Conservation (phyloP, 768 basidiomycete species). For the Suillus variegatus region DNA sequence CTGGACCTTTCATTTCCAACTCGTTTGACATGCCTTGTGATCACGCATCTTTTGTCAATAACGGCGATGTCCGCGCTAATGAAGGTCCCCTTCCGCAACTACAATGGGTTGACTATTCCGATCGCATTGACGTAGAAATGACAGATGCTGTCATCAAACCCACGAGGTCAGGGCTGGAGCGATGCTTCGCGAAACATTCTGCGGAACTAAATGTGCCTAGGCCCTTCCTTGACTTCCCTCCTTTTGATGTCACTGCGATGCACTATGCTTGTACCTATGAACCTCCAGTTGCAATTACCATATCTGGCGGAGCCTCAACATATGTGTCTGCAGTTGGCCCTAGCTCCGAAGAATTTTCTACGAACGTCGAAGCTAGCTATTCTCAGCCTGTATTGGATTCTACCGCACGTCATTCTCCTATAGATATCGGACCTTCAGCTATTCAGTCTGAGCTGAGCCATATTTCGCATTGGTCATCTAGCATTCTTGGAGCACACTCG, state of each 20-base stretch:
- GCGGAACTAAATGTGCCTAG: too few relatives aligned
- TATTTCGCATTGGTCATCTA: neutral
- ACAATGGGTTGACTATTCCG: neutral
- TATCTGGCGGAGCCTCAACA: neutral
- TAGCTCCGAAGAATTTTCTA: neutral
- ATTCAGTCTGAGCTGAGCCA: neutral
- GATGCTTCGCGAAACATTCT: neutral
- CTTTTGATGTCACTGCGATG: neutral
- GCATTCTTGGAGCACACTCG: neutral
- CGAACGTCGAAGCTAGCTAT: neutral
- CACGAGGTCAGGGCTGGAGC: neutral
- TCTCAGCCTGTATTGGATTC: neutral
- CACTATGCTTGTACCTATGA: neutral
- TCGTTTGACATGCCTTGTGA: neutral
- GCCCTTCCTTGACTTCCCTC: neutral
- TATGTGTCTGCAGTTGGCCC: neutral
- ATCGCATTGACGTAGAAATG: slow-evolving; percentile 1
- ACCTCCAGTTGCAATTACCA: neutral
- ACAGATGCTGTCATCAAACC: neutral
- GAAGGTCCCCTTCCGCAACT: neutral
- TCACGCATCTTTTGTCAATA: neutral
- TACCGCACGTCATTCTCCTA: neutral
- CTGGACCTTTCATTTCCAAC: neutral
- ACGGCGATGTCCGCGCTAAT: neutral
- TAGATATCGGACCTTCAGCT: neutral